These are phyloP conservation scores for Acacia pycnantha DNA, from an alignment of 331 rosid genomes.

Conservation along the genomic window DNA sequence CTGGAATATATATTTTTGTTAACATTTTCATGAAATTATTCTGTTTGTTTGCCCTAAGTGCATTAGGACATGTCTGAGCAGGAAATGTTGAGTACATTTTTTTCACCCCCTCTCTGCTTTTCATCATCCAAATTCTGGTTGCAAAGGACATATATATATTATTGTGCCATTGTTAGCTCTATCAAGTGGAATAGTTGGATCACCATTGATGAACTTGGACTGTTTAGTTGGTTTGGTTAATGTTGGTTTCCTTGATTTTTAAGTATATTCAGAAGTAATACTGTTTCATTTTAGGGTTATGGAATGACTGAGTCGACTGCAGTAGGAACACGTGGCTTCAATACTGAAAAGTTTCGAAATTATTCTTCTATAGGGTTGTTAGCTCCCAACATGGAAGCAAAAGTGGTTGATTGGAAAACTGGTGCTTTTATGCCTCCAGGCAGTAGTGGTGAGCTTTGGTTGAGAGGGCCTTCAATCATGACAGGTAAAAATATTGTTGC, in stretches of 20 bases:
- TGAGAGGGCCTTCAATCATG: conserved; percentile 77
- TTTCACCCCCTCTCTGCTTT: neutral
- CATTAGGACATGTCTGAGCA: neutral
- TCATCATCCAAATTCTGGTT: neutral
- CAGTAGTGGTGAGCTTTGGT: conserved; percentile 77
- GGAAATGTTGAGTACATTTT: neutral
- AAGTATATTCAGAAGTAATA: conserved; percentile 9
- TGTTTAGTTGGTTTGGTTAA: neutral
- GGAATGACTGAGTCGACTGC: conserved; percentile 89
- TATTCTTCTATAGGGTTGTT: conserved; percentile 74
- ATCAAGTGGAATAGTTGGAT: conserved; percentile 1
- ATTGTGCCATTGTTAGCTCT: conserved; percentile 11
- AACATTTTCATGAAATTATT: neutral
- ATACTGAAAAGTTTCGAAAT: conserved; percentile 50
- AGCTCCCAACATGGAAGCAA: conserved; percentile 88
- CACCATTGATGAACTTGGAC: conserved; percentile 10
- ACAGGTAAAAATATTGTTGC: conserved; percentile 50
- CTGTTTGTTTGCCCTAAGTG: neutral
- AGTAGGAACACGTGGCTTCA: conserved; percentile 74
- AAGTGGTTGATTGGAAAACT: conserved; percentile 62
- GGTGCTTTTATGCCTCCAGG: conserved; percentile 70
- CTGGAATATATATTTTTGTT: neutral
- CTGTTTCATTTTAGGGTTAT: conserved; percentile 63
- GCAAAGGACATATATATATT: neutral
- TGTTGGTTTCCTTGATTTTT: conserved; percentile 25